phyloP scores from a whole-genome alignment of 2,329 filamentous ascomycete genomes.

The Aspergillus fructus region DNA sequence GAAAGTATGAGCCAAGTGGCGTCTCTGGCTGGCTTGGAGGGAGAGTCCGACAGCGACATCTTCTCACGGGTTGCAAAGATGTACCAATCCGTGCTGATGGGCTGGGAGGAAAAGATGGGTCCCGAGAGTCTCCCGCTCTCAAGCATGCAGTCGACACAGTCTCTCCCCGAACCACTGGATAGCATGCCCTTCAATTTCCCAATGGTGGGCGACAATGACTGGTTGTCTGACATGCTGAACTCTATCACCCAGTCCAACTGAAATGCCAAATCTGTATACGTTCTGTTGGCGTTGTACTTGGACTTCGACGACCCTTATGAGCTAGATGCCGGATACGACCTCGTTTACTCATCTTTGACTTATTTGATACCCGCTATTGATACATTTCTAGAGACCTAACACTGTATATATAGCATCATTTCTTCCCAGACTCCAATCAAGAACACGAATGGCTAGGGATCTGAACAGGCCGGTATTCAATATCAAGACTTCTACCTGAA shows the following conservation, averaged over 20 bases:
- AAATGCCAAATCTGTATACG: too few species aligned
- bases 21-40: not conserved
- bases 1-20: conserved; percentile 5
- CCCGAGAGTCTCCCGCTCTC: not conserved
- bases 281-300: too few species aligned
- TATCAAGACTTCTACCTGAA: too few species aligned
- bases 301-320: too few species aligned
- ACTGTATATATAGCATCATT: too few species aligned
- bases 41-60: conserved; percentile 3
- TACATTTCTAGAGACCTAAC: too few species aligned
- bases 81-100: conserved; percentile 7
- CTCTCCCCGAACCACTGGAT: not conserved
- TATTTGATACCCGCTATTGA: too few species aligned
- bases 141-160: not conserved
- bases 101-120: conserved; percentile 6
- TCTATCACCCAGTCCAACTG: not conserved
- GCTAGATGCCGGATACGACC: too few species aligned
- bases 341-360: too few species aligned
- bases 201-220: conserved; percentile 1
- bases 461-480: too few species aligned
- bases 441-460: too few species aligned
- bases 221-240: conserved; percentile 7
- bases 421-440: too few species aligned
- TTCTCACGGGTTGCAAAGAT: conserved; percentile 7
- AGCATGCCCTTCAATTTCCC: not conserved